These are phyloP conservation scores for Tylopilus orsonianus DNA, from an alignment of 1,284 basidiomycete species.

Conservation along the genomic window DNA sequence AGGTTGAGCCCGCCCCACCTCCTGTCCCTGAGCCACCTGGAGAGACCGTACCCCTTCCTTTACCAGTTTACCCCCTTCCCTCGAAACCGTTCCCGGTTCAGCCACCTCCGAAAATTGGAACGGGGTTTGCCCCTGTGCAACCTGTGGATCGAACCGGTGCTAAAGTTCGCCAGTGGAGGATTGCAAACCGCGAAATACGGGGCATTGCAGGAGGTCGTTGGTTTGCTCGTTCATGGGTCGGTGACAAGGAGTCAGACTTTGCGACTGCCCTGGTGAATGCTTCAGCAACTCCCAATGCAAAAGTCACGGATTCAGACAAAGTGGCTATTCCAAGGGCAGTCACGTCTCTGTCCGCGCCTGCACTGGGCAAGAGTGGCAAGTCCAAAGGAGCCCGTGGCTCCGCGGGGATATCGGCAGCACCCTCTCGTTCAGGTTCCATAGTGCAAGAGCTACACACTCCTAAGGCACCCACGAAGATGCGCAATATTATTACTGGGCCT, in stretches of 20 bases:
- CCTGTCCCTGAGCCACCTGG: constrained; percentile 47
- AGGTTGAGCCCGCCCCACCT: constrained; percentile 28
- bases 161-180: constrained; percentile 66
- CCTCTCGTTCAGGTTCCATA: constrained; percentile 54
- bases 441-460: constrained; percentile 42
- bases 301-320: constrained; percentile 36
- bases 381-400: constrained; percentile 39
- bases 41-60: constrained; percentile 60
- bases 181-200: constrained; percentile 69
- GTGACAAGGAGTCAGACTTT: constrained; percentile 73
- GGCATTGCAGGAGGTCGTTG: constrained; percentile 79
- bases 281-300: constrained; percentile 25
- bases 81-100: constrained; percentile 78
- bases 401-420: constrained; percentile 44
- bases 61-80: constrained; percentile 73
- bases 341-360: constrained; percentile 42
- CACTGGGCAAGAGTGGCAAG: constrained; percentile 39
- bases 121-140: constrained; percentile 64
- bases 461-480: constrained; percentile 58
- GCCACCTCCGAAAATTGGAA: constrained; percentile 67
- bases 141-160: constrained; percentile 62
- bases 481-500: constrained; percentile 47
- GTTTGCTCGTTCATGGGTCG: constrained; percentile 74
- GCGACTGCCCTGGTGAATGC: constrained; percentile 36
- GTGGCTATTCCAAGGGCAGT: constrained; percentile 32